phyloP scores from a whole-genome alignment of 345 rosid genomes.

The Hibiscus syriacus region DNA sequence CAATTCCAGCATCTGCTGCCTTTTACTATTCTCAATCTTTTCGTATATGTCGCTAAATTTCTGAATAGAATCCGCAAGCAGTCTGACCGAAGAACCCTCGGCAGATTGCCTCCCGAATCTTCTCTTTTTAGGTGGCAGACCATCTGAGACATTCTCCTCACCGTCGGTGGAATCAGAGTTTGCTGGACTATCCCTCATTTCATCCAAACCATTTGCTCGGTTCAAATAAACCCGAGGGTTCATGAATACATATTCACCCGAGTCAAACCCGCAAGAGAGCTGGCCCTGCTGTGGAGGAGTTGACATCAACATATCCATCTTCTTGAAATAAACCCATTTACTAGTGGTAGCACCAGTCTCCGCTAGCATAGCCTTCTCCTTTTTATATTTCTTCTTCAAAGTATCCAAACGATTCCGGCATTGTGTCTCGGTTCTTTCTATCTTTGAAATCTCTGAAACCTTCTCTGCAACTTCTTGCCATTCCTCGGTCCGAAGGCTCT shows the following conservation, averaged over 20 bases:
- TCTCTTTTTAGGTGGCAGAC: conserved; percentile 70
- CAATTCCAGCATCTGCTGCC: conserved; percentile 78
- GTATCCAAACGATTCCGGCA: conserved; percentile 84
- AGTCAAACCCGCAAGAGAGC: conserved; percentile 87
- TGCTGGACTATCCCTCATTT: conserved; percentile 88
- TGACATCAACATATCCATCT: conserved; percentile 73
- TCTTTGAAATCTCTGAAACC: conserved; percentile 69
- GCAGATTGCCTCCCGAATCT: conserved; percentile 40
- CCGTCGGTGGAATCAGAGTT: conserved; percentile 50
- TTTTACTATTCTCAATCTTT: conserved; percentile 78
- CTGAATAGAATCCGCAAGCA: conserved; percentile 81
- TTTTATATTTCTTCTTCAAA: conserved; percentile 89
- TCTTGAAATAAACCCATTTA: conserved; percentile 84
- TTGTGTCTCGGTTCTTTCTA: conserved; percentile 72
- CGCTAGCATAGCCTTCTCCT: conserved; percentile 53
- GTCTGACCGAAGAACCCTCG: conserved; percentile 52
- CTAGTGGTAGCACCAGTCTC: conserved; percentile 39
- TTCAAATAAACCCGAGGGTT: conserved; percentile 56
- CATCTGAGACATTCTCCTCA: conserved; percentile 62
- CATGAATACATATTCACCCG: conserved; percentile 76
- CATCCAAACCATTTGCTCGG: conserved; percentile 71
- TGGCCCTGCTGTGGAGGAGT: conserved; percentile 62
- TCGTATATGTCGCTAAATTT: conserved; percentile 80
- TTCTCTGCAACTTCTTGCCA: conserved; percentile 97
- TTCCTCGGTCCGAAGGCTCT: conserved; percentile 86